These are phyloP conservation scores for Septoria linicola DNA, from an alignment of 2,329 filamentous ascomycete species.

Conservation along the genomic window DNA sequence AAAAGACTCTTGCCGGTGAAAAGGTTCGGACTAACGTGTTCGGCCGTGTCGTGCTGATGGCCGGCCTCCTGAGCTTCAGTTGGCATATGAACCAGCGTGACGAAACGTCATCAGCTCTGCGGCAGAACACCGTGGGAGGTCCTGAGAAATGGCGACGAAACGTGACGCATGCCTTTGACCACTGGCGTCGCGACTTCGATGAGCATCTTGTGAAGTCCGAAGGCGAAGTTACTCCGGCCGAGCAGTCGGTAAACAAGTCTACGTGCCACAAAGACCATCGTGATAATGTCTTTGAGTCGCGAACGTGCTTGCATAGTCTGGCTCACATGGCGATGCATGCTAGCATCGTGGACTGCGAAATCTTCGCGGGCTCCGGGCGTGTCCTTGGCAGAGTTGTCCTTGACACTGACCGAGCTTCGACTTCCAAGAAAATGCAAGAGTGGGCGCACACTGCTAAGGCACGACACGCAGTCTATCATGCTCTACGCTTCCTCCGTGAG, in stretches of 20 bases:
- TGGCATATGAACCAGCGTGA: conserved; percentile 99
- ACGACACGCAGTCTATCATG: conserved; percentile 88
- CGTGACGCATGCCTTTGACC: conserved; percentile 83
- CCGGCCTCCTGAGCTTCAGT: conserved; percentile 85
- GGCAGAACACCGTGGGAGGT: conserved; percentile 75
- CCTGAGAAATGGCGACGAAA: conserved; percentile 88
- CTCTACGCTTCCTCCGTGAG: conserved; percentile 81
- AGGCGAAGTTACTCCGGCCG: conserved; percentile 41
- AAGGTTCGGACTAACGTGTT: conserved; percentile 89
- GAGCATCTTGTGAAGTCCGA: conserved; percentile 62
- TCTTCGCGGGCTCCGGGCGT: conserved; percentile 83
- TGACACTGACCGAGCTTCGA: conserved; percentile 73
- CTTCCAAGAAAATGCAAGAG: conserved; percentile 80
- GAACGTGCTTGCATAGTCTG: conserved; percentile 85
- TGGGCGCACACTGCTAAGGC: conserved; percentile 90
- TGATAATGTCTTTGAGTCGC: conserved; percentile 78
- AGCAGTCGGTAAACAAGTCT: conserved; percentile 35
- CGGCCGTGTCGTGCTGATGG: conserved; percentile 89
- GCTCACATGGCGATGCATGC: conserved; percentile 98
- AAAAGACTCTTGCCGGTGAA: conserved; percentile 81
- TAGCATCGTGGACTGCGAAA: conserved; percentile 95
- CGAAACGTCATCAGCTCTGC: conserved; percentile 84
- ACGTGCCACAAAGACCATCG: conserved; percentile 46
- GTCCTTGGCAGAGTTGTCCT: conserved; percentile 84
- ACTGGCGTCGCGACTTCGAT: conserved; percentile 92